Base-by-base conservation (phyloP, 108 stramenopile genomes). In the Cylindrotheca closterium region DNA sequence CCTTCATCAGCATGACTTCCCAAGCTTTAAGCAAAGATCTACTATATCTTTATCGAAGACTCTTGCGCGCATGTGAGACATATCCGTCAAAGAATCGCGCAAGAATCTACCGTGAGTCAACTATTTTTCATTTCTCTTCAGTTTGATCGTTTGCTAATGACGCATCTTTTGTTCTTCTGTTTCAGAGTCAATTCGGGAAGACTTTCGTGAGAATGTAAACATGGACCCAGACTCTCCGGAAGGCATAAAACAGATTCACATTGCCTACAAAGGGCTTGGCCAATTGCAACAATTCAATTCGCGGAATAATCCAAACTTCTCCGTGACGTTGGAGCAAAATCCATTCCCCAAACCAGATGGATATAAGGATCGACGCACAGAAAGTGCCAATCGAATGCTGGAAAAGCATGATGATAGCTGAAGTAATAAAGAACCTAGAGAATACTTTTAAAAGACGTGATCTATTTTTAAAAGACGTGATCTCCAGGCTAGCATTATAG, bases 271-370 rank as follows among this genome's bases (percentile, higher is more conserved):
- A 60, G 92, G 92, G 51, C 55, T 93, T 51, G 56, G 33, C 29
- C 92, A 93, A 65, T 60, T 93, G 34, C 80, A 69, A 53, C 87
- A 89, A 79, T 93, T 83, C 58, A 87, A 93, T 71, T 46, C 60
- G 5, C 56, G 58, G 50, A 65, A 79, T 62, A 77, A 67, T 24
- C 62, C 83, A 4, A 88, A 85, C 67, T 93, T 88, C 85, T 73
- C 75, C 46, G 87, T 93, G 15, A 71, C 74, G 21, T 60, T 92
- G 51, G 88, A 92, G 68, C 86, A 89, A 61, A 92, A 92, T 80
- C 91, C 91, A 26, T 87, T 92, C 66, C 91, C 91, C 10, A 88
- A 87, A 60, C 88, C 83, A 19, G 74, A 65, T 23, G 63, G 61
- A 28, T 75, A 71, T 47, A 57, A 65, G 0, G 75, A 77, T 29